These are phyloP conservation scores for Castanopsis chinensis DNA, from an alignment of 306 rosid species.

Conservation along the genomic window DNA sequence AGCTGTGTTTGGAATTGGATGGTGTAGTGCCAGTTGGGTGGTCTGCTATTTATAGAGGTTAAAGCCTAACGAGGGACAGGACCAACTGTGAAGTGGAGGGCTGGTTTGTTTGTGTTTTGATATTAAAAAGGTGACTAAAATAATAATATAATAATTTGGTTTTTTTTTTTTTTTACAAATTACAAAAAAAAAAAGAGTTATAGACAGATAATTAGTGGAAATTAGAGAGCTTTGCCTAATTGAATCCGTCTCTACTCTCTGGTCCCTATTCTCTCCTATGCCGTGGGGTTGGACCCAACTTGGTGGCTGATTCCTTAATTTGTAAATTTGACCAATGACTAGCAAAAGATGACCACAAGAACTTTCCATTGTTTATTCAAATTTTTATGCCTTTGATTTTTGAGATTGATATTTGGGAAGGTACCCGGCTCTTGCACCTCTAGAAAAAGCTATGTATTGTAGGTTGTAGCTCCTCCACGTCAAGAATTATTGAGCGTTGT, in stretches of 20 bases:
- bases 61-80: no score
- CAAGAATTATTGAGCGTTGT: neutral
- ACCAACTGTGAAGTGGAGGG: neutral
- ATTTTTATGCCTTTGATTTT: neutral
- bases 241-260: neutral
- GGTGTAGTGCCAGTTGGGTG: neutral
- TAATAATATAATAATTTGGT: no score
- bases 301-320: neutral
- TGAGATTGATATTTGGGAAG: conserved; percentile 15
- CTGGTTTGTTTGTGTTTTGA: neutral
- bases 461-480: neutral
- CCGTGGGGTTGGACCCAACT: conserved; percentile 17
- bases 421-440: conserved; percentile 1
- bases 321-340: conserved; percentile 24
- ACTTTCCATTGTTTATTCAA: neutral
- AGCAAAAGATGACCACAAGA: neutral
- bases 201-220: neutral
- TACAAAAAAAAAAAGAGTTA: neutral
- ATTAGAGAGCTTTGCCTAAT: conserved; percentile 8
- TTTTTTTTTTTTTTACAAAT: neutral
- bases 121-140: neutral
- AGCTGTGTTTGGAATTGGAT: conserved; percentile 9
- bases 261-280: neutral
- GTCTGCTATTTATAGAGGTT: conserved; percentile 45
- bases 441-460: neutral